Evolutionary conservation across 1,284 basidiomycete species (phyloP).

Genomic region (Ceratorhiza oryzae-sativae): DNA sequence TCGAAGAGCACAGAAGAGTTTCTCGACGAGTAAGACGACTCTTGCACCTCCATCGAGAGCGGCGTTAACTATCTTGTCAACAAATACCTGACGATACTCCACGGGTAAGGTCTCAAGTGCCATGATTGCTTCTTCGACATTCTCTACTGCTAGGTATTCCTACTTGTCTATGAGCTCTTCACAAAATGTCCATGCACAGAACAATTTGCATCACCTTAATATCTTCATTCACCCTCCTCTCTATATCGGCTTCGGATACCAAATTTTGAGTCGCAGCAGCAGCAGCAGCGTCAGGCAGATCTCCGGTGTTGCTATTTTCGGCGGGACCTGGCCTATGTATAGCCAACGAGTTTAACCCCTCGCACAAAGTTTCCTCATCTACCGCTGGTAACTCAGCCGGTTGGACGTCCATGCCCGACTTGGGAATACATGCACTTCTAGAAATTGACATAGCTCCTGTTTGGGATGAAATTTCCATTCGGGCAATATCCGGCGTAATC

Average conservation of each 20-base stretch:
- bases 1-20: conserved; percentile 65
- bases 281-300: conserved; percentile 44
- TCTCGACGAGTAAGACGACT: conserved; percentile 80
- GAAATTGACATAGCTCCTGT: too few relatives aligned
- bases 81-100: conserved; percentile 72
- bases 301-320: conserved; percentile 48
- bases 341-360: conserved; percentile 73
- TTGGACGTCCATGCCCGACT: conserved; percentile 59
- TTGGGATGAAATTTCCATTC: too few relatives aligned
- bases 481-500: too few relatives aligned
- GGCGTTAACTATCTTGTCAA: conserved; percentile 62
- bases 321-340: conserved; percentile 63
- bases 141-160: conserved; percentile 77
- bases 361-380: conserved; percentile 66
- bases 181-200: neutral
- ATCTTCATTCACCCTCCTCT: conserved; percentile 82
- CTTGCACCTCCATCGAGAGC: conserved; percentile 83
- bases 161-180: neutral
- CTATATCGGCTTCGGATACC: conserved; percentile 75
- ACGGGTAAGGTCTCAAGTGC: conserved; percentile 78
- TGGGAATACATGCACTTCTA: conserved; percentile 58
- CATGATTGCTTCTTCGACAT: conserved; percentile 83
- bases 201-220: conserved; percentile 53
- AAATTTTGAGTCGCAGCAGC: conserved; percentile 52
- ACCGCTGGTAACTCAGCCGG: conserved; percentile 50